Evolutionary conservation across 208 protist genomes (phyloP).

Genomic region (Trypanosoma vivax): DNA sequence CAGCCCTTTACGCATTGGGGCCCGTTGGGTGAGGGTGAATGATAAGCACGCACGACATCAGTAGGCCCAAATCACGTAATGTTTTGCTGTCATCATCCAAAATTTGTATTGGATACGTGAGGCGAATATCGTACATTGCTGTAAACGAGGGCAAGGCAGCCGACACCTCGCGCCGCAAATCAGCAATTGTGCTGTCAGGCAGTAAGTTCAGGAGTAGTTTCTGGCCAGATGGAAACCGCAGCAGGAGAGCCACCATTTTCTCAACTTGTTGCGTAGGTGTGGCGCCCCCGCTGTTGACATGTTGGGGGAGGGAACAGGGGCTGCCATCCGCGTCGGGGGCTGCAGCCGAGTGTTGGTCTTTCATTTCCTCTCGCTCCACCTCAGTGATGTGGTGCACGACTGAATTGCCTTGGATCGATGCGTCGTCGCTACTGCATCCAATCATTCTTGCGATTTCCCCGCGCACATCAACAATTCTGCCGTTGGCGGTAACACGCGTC

Average conservation of each 20-base stretch:
- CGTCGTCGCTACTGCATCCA: constrained; percentile 8
- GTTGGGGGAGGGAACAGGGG: neutral
- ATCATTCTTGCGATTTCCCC: constrained; percentile 44
- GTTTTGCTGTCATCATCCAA: constrained; percentile 61
- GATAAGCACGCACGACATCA: constrained; percentile 60
- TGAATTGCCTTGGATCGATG: neutral
- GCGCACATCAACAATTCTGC: constrained; percentile 68
- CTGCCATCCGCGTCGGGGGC: too few species aligned
- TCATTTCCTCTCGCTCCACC: constrained; percentile 23
- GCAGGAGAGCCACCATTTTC: constrained; percentile 43
- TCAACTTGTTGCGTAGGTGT: constrained; percentile 5
- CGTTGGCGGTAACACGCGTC: constrained; percentile 53
- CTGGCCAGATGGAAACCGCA: constrained; percentile 65
- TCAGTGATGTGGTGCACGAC: constrained; percentile 45
- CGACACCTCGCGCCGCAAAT: constrained; percentile 55
- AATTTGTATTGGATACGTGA: constrained; percentile 52
- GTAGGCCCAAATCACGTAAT: constrained; percentile 45
- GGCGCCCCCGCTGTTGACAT: neutral
- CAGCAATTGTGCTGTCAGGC: constrained; percentile 46
- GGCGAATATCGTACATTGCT: constrained; percentile 59
- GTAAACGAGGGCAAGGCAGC: constrained; percentile 43
- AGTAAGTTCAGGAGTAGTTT: constrained; percentile 48
- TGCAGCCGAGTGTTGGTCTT: neutral
- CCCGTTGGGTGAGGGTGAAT: constrained; percentile 15
- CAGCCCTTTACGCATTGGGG: neutral